Evolutionary conservation across 2,329 filamentous ascomycete genomes (phyloP).

Genomic region (Fusarium concolor): DNA sequence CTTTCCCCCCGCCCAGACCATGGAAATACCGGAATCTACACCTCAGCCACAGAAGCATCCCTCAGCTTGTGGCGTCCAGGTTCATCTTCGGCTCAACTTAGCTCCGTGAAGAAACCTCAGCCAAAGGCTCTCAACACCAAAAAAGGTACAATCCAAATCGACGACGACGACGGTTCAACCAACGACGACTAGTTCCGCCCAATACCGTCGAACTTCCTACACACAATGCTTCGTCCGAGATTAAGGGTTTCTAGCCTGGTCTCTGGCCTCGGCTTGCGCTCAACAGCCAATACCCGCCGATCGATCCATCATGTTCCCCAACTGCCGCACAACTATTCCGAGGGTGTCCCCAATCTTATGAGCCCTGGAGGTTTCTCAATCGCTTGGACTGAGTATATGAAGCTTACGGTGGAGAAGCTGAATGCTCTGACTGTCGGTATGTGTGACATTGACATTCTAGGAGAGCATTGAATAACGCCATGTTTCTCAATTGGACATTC

Average conservation of each 20-base stretch:
- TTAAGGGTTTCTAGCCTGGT: slow-evolving; percentile 63
- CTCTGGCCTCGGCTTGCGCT: slow-evolving; percentile 53
- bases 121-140: slow-evolving; percentile 33
- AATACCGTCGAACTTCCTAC: slow-evolving; percentile 5
- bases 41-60: slow-evolving; percentile 3
- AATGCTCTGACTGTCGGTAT: slow-evolving; percentile 79
- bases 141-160: slow-evolving; percentile 35
- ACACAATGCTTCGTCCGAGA: slow-evolving; percentile 63
- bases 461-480: slow-evolving; percentile 11
- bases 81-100: slow-evolving; percentile 33
- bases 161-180: slow-evolving; percentile 22
- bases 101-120: slow-evolving; percentile 36
- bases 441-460: slow-evolving; percentile 42
- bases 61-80: slow-evolving; percentile 12
- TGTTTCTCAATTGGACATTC: slow-evolving; percentile 4
- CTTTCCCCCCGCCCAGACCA: not conserved
- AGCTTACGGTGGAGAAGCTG: slow-evolving; percentile 77
- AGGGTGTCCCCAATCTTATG: slow-evolving; percentile 77
- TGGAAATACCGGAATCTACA: not conserved
- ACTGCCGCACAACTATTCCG: slow-evolving; percentile 59
- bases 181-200: slow-evolving; percentile 16
- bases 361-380: slow-evolving; percentile 76
- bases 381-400: slow-evolving; percentile 87
- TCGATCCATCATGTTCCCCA: slow-evolving; percentile 61
- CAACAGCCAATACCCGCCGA: slow-evolving; percentile 53